Percentiles rank a stretch among this genome's conserved stretches.
Conservation (phyloP, 495 filamentous ascomycete genomes). For the Opeltia flavorubescens region DNA sequence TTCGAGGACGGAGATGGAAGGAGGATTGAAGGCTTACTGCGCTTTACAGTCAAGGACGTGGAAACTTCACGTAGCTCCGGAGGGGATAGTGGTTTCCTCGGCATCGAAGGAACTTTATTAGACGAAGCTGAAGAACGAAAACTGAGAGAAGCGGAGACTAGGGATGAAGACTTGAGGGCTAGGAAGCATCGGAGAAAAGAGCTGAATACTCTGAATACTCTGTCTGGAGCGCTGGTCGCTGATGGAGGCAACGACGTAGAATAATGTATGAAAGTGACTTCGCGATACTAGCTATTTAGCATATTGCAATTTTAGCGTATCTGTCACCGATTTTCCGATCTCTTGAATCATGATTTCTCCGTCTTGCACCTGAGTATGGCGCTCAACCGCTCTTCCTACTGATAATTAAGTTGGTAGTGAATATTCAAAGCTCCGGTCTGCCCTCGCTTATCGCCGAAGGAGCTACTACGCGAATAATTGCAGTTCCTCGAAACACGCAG, state of each 20-base stretch:
- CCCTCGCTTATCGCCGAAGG: too few relatives aligned
- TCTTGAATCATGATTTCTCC: too few relatives aligned
- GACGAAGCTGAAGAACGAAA: constrained; percentile 29
- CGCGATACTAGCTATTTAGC: neutral
- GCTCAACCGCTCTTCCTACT: too few relatives aligned
- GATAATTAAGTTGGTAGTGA: too few relatives aligned
- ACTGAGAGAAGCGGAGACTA: constrained; percentile 24
- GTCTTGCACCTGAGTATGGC: too few relatives aligned
- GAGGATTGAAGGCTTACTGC: constrained; percentile 43
- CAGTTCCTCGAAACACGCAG: too few relatives aligned
- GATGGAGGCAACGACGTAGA: neutral
- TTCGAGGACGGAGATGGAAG: constrained; percentile 50
- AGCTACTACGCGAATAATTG: too few relatives aligned
- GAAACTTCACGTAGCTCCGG: constrained; percentile 44
- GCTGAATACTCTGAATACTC: neutral
- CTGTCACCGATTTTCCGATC: too few relatives aligned
- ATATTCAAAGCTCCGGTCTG: too few relatives aligned
- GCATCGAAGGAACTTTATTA: constrained; percentile 58
- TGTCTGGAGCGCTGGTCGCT: neutral
- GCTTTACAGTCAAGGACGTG: constrained; percentile 49
- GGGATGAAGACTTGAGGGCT: neutral
- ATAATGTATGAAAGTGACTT: neutral
- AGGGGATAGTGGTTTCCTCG: constrained; percentile 46
- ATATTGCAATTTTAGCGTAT: neutral
- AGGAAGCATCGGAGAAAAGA: constrained; percentile 1